Conservation (phyloP, 352 stramenopile genomes). For the Globisporangium paroecandrum region DNA sequence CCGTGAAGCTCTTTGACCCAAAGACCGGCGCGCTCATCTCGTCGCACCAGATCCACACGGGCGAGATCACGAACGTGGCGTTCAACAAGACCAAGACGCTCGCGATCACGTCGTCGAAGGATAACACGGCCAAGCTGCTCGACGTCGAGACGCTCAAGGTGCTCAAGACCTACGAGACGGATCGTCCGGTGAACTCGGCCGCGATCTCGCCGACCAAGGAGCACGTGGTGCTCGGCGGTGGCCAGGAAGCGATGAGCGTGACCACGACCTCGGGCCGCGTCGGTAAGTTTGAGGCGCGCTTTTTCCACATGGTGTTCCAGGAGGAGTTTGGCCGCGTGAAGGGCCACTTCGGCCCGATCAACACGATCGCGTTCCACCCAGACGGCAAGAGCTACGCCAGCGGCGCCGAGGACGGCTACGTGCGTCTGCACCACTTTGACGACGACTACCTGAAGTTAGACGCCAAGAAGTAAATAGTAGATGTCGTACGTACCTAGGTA, state of each 20-base stretch:
- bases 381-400: constrained; percentile 98
- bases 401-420: constrained; percentile 98
- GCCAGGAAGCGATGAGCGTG: constrained; percentile 98
- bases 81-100: constrained; percentile 97
- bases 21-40: constrained; percentile 63
- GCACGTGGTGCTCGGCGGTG: constrained; percentile 95
- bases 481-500: constrained; percentile 11
- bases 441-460: constrained; percentile 94
- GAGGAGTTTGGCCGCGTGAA: constrained; percentile 98
- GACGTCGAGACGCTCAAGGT: constrained; percentile 94
- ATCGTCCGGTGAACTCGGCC: constrained; percentile 98
- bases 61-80: constrained; percentile 95
- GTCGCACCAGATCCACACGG: constrained; percentile 91
- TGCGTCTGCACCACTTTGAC: constrained; percentile 98
- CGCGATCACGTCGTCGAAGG: constrained; percentile 95
- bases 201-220: constrained; percentile 96
- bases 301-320: constrained; percentile 99
- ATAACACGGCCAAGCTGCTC: constrained; percentile 97
- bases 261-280: constrained; percentile 93
- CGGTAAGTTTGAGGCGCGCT: constrained; percentile 94
- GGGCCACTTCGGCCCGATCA: constrained; percentile 99
- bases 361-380: constrained; percentile 98
- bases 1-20: constrained; percentile 79
- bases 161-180: constrained; percentile 98
- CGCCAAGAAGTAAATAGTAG: constrained; percentile 28